Evolutionary conservation across 2,329 filamentous ascomycete genomes (phyloP), one percentile per base, ranked within the genome.

Genomic region (Ophiostoma australiae): DNA sequence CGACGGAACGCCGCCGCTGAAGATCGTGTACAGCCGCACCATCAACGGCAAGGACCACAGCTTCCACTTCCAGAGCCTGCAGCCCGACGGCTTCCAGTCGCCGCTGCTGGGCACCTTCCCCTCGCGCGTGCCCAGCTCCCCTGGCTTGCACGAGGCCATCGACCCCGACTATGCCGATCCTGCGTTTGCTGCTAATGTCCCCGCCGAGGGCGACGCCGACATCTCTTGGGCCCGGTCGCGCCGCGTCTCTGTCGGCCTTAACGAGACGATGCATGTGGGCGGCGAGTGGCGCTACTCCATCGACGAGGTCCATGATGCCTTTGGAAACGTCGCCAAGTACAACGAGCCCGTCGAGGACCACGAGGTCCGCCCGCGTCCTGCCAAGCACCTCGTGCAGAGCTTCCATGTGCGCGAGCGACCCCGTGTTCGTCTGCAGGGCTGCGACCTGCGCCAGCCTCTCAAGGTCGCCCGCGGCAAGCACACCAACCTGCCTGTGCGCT

Each of bases 401-500:
- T 94, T 99, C 74, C 84, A 85, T 13, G 94, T 99, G 72, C 92
- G 96, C 79, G 93, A 97, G 78, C 89, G 94, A 35, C 96, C 95
- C 2, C 87, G 86, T 67, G 84, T 91, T 69, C 87, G 85, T 55
- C 85, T 98, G 70, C 80, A 83, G 23, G 90, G 89, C 10, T 98
- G 94, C 78, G 92, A 94, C 77, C 84, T 91, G 70, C 89, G 93
- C 73, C 89, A 88, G 68, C 93, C 93, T 8, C 84, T 98, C 69
- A 92, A 92, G 79, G 91, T 95, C 66, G 91, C 93, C 41, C 94
- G 90, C 76, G 93, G 92, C 27, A 84, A 88, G 70, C 81, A 85
- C 1, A 84, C 87, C 31, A 82, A 84, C 23, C 84, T 98, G 27
- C 94, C 94, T 1, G 81, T 97, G 68, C 83, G 84, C 31, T 93